Base-by-base conservation (phyloP, 2,329 filamentous ascomycete species). In the Cyanodermella asteris region DNA sequence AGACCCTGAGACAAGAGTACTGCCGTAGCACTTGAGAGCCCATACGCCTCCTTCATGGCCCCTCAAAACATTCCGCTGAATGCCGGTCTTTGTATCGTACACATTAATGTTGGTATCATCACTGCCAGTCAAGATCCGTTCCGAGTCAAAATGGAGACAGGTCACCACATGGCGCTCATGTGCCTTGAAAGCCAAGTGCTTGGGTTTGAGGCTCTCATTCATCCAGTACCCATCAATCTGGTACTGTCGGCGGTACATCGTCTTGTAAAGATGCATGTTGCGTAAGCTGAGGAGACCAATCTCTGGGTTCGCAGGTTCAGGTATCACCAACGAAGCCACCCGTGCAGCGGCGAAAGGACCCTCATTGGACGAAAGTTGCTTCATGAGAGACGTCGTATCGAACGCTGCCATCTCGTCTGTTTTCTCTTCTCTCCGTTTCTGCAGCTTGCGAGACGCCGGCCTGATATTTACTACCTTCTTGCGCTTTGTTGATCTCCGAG, bases 31-130 rank as follows among this genome's bases (percentile, higher is more conserved):
- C 46, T 94, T 82, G 26, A 97, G 53, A 16, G 87, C 87, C 87
- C 87, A 97, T 2, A 97, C 87, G 22, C 87, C 87, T 17, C 87
- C 87, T 47, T 97, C 87, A 38, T 97, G 87, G 2, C 87, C 87
- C 40, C 82, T 73, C 3, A 97, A 65, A 34, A 74, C 78, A 41
- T 70, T 78, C 23, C 76, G 67, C 18, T 91, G 53, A 34, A 74
- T 74, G 30, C 87, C 87, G 1, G 82, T 93, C 51, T 87, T 90
- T 8, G 87, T 94, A 43, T 94, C 82, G 46, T 94, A 97, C 16
- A 97, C 81, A 39, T 97, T 82, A 40, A 97, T 97, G 33, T 93
- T 72, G 4, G 82, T 91, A 44, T 97, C 87, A 44, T 97, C 87
- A 42, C 84, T 94, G 14, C 87, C 87, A 2, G 87, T 97, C 36